phyloP scores from a whole-genome alignment of 305 asterid species.

The Nicotiana rustica region DNA sequence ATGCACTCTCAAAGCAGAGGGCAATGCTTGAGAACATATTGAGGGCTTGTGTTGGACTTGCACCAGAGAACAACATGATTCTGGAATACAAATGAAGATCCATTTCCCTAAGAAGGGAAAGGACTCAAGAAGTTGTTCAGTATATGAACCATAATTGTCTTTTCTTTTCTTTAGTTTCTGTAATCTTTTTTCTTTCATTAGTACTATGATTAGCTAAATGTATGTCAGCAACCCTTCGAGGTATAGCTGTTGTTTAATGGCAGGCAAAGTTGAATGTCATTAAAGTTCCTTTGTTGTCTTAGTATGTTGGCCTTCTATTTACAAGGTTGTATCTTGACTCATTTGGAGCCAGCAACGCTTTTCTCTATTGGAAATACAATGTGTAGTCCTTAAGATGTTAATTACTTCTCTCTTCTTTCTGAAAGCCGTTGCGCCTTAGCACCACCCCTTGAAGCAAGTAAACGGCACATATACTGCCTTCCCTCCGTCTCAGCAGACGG shows the following conservation, averaged over 20 bases:
- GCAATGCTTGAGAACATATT: slow-evolving; percentile 96
- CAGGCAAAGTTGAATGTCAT: background rate
- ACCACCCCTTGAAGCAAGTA: too few species aligned
- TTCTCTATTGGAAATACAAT: slow-evolving; percentile 4
- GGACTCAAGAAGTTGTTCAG: slow-evolving; percentile 14
- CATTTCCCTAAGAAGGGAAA: background rate
- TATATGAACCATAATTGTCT: background rate
- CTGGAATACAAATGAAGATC: slow-evolving; percentile 79
- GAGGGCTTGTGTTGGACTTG: slow-evolving; percentile 97
- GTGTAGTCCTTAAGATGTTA: background rate
- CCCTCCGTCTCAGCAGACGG: too few species aligned
- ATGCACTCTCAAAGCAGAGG: slow-evolving; percentile 92
- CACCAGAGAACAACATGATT: slow-evolving; percentile 99
- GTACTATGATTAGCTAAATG: slow-evolving; percentile 1
- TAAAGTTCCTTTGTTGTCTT: too few species aligned
- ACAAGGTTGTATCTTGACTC: background rate
- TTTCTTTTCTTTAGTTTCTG: slow-evolving; percentile 8
- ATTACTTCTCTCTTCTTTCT: too few species aligned
- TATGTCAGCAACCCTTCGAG: background rate
- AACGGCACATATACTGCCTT: too few species aligned
- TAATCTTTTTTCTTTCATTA: background rate
- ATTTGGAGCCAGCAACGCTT: background rate
- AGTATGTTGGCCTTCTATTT: background rate
- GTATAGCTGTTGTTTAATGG: background rate
- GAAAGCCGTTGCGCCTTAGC: too few species aligned